These are phyloP conservation scores for Ramaria sp. DNA, from an alignment of 768 basidiomycete genomes.

Conservation along the genomic window DNA sequence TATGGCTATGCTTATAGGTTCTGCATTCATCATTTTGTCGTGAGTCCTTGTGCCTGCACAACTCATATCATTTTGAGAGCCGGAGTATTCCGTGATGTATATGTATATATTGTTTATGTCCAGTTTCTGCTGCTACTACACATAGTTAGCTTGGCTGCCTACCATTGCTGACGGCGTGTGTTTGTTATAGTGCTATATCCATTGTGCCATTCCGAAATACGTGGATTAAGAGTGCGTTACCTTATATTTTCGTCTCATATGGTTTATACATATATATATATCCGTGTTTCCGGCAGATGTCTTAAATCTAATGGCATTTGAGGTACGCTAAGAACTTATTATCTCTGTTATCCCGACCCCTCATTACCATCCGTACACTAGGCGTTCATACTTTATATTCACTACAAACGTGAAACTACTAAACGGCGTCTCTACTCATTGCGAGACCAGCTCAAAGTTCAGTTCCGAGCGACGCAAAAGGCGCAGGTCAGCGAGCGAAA, in stretches of 20 bases:
- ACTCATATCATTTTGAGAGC: conserved; percentile 26
- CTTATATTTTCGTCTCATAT: not conserved
- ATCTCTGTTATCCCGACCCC: not conserved
- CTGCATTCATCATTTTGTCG: conserved; percentile 25
- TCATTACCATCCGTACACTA: conserved; percentile 36
- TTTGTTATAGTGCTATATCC: conserved; percentile 21
- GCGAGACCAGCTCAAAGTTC: conserved; percentile 65
- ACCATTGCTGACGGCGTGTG: conserved; percentile 18
- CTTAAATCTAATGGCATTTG: not conserved
- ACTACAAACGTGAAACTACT: conserved; percentile 53
- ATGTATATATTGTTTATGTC: too few species aligned
- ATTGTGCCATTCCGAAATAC: conserved; percentile 27
- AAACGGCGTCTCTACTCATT: conserved; percentile 59
- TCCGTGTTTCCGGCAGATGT: not conserved
- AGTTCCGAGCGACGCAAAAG: conserved; percentile 43
- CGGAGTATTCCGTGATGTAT: conserved; percentile 22
- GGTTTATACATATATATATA: conserved; percentile 7
- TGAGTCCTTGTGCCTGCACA: not conserved
- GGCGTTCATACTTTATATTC: conserved; percentile 67
- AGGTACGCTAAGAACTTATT: not conserved
- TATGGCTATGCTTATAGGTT: conserved; percentile 49
- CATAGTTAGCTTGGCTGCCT: not conserved
- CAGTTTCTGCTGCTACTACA: too few species aligned
- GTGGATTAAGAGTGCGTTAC: conserved; percentile 27
- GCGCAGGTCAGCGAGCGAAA: conserved; percentile 70